These are phyloP conservation scores for Apiotrichum brassicae DNA, from an alignment of 1,284 basidiomycete genomes.

Conservation along the genomic window DNA sequence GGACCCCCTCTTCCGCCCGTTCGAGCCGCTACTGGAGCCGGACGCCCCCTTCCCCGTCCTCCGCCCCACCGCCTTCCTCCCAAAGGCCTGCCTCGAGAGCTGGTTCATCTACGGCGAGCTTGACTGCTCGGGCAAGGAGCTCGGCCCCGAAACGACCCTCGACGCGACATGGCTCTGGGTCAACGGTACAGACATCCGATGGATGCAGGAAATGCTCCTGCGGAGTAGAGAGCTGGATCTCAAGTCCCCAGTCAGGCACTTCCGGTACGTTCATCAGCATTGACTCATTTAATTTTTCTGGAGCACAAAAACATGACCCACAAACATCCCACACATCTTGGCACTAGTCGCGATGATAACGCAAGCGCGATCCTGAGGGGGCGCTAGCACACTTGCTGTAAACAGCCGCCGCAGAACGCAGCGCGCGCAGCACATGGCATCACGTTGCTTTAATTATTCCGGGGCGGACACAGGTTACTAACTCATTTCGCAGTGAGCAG, in stretches of 20 bases:
- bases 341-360: too few species aligned
- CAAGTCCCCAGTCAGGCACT: slow-evolving; percentile 38
- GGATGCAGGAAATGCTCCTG: slow-evolving; percentile 29
- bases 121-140: slow-evolving; percentile 25
- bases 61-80: slow-evolving; percentile 32
- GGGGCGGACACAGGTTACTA: too few species aligned
- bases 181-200: slow-evolving; percentile 39
- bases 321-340: too few species aligned
- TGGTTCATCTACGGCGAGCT: slow-evolving; percentile 42
- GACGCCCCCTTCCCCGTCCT: slow-evolving; percentile 35
- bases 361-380: too few species aligned
- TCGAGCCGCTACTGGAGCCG: slow-evolving; percentile 26
- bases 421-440: too few species aligned
- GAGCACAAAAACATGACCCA: too few species aligned
- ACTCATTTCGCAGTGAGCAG: slow-evolving; percentile 28
- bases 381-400: too few species aligned
- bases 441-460: too few species aligned
- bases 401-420: too few species aligned
- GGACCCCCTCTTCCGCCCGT: slow-evolving; percentile 30
- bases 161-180: slow-evolving; percentile 45
- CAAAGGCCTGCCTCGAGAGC: slow-evolving; percentile 33
- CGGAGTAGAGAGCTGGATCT: slow-evolving; percentile 22
- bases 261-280: slow-evolving; percentile 31
- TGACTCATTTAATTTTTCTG: too few species aligned
- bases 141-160: slow-evolving; percentile 37